Evolutionary conservation across 2,329 filamentous ascomycete genomes (phyloP).

Genomic region (Pestalotiopsis sp.): DNA sequence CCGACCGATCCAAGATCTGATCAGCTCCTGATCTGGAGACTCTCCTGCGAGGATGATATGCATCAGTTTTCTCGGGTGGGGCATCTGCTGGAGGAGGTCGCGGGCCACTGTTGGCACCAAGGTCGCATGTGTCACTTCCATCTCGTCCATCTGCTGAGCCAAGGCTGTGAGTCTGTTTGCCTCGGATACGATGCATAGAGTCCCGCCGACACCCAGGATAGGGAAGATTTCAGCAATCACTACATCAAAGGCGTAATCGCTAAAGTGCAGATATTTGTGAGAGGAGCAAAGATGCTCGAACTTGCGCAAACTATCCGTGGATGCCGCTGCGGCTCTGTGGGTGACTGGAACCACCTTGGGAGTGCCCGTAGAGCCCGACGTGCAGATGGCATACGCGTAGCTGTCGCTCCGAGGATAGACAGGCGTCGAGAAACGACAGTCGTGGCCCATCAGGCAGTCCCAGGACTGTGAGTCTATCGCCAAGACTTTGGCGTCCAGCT

Average conservation of each 20-base stretch:
- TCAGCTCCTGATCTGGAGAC: conserved; percentile 28
- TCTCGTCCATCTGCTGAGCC: not conserved
- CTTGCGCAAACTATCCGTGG: not conserved
- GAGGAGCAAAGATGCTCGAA: not conserved
- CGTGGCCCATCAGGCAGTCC: no score
- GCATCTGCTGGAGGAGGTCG: conserved; percentile 11
- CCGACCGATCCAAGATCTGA: conserved; percentile 15
- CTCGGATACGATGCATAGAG: not conserved
- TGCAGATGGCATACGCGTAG: not conserved
- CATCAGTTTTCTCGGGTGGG: conserved; percentile 16
- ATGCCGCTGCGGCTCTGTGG: not conserved
- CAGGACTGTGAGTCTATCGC: not conserved
- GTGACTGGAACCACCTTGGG: not conserved
- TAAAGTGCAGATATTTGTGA: not conserved
- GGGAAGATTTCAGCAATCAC: not conserved
- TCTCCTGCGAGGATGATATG: conserved; percentile 25
- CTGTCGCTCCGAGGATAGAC: not conserved
- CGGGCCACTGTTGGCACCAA: conserved; percentile 25
- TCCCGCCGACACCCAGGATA: not conserved
- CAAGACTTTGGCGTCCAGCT: not conserved
- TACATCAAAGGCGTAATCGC: not conserved
- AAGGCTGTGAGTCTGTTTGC: not conserved
- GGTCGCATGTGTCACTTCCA: conserved; percentile 18
- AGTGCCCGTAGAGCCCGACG: not conserved
- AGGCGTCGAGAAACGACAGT: not conserved